These are phyloP conservation scores for Colletotrichum kahawae DNA, from an alignment of 2,329 filamentous ascomycete species.

Conservation along the genomic window DNA sequence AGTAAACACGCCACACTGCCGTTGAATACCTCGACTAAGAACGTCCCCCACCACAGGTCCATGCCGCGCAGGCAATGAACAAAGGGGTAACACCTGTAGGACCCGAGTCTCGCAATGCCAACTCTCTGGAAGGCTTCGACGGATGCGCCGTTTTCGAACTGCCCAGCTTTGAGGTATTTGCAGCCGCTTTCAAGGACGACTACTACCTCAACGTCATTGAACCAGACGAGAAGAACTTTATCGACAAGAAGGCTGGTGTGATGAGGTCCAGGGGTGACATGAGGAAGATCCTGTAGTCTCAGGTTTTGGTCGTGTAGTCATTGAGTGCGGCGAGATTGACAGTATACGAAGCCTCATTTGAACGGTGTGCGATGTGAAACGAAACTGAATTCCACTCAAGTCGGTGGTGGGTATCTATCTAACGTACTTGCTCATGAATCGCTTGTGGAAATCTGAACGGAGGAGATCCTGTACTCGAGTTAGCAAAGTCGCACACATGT, in stretches of 20 bases:
- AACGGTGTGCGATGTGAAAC: not conserved
- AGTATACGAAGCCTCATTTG: not conserved
- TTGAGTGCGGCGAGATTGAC: not conserved
- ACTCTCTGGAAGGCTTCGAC: conserved; percentile 29
- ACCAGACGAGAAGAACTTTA: conserved; percentile 32
- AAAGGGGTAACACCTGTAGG: conserved; percentile 21
- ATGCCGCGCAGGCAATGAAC: conserved; percentile 29
- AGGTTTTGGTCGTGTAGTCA: not conserved
- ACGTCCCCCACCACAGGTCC: conserved; percentile 23
- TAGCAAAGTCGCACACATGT: conserved; percentile 22
- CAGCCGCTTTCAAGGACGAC: conserved; percentile 32
- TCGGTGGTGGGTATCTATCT: conserved; percentile 41
- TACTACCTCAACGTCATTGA: conserved; percentile 34
- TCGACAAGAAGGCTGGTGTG: conserved; percentile 32
- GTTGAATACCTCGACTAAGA: not conserved
- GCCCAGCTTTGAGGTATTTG: conserved; percentile 29
- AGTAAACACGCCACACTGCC: conserved; percentile 11
- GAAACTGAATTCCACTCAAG: not conserved
- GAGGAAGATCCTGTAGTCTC: conserved; percentile 22
- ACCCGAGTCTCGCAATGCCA: conserved; percentile 15
- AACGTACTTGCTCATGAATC: conserved; percentile 84
- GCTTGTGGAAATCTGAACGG: conserved; percentile 95
- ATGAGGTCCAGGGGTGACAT: conserved; percentile 25
- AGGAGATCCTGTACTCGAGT: conserved; percentile 70
- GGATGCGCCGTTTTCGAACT: conserved; percentile 36